Conservation (phyloP, 331 rosid genomes). For the Cydonia oblonga region DNA sequence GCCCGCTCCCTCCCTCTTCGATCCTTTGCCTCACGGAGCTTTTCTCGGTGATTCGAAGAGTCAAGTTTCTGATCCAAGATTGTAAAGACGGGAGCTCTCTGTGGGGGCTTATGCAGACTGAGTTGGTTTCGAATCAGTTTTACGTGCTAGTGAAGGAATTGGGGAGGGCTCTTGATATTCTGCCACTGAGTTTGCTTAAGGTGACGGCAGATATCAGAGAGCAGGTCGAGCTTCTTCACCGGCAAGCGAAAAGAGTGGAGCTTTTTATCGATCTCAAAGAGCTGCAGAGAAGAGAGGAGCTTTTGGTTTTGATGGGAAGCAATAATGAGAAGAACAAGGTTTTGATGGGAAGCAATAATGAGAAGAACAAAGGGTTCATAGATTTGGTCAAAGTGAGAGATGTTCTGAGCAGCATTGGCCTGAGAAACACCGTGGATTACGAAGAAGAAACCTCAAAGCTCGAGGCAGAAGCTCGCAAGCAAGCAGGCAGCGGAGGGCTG, state of each 20-base stretch:
- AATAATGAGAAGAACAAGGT: constrained; percentile 39
- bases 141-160: constrained; percentile 63
- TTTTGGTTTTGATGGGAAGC: constrained; percentile 52
- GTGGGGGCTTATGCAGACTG: constrained; percentile 65
- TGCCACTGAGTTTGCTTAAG: constrained; percentile 69
- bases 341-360: constrained; percentile 47
- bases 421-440: constrained; percentile 51
- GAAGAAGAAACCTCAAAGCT: constrained; percentile 61
- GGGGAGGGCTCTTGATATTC: constrained; percentile 76
- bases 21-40: constrained; percentile 80
- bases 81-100: constrained; percentile 62
- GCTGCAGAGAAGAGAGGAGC: constrained; percentile 45
- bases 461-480: constrained; percentile 64
- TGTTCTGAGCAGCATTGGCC: constrained; percentile 50
- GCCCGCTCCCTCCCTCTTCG: constrained; percentile 68
- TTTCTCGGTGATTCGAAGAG: constrained; percentile 62
- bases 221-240: constrained; percentile 80
- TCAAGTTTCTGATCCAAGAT: constrained; percentile 49
- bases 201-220: constrained; percentile 57
- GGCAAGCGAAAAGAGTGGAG: constrained; percentile 59
- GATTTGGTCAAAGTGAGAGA: constrained; percentile 51
- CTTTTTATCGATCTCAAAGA: constrained; percentile 41
- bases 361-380: constrained; percentile 36
- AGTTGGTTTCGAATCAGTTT: constrained; percentile 53
- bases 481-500: constrained; percentile 88